Evolutionary conservation across 257 asterid genomes (phyloP), one percentile per base, ranked within the genome.

Genomic region (Nicotiana paniculata): DNA sequence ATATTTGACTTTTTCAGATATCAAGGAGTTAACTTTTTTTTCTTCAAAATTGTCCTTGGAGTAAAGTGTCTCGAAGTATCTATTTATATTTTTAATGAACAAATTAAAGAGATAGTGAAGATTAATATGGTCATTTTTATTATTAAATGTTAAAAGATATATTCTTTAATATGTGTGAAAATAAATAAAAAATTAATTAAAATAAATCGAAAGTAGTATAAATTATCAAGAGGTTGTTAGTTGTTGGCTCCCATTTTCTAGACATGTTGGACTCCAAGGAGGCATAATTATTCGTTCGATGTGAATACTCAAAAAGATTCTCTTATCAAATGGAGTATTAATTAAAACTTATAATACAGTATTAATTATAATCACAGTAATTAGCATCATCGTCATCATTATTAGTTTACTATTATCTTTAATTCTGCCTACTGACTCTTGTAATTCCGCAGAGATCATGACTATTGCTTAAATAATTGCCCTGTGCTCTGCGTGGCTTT

Each of bases 211-310:
- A 5, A 32, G 6, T 0, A 35, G 6, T 35, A 43, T 43, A 43
- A 43, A 43, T 43, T 43, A 9, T 43, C 12, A 43, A 9, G 12
- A 12, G 5, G 18, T 54, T 54, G 8, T 54, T 54, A 54, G n/a
- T 54, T 54, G 9, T 15, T 1, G 2, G 83, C 63, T 79, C 81
- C 83, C 83, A 39, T 77, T 83, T 65, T 77, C 57, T 81, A 78
- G 70, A 86, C 87, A 86, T 86, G 87, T 32, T 84, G 80, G 85
- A 77, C 80, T 55, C 33, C 58, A 21, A 81, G 85, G 84, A 78
- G 81, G 82, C 85, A 81, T 43, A 43, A 7, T 61, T 80, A 17
- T 76, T 54, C 24, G 77, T 26, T 26, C 51, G 39, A 54, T 74
- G 82, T 78, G 82, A 77, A 63, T 59, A 6, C 26, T 69, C 58